These are phyloP conservation scores for Septoria linicola DNA, from an alignment of 2,329 filamentous ascomycete genomes.

Conservation along the genomic window DNA sequence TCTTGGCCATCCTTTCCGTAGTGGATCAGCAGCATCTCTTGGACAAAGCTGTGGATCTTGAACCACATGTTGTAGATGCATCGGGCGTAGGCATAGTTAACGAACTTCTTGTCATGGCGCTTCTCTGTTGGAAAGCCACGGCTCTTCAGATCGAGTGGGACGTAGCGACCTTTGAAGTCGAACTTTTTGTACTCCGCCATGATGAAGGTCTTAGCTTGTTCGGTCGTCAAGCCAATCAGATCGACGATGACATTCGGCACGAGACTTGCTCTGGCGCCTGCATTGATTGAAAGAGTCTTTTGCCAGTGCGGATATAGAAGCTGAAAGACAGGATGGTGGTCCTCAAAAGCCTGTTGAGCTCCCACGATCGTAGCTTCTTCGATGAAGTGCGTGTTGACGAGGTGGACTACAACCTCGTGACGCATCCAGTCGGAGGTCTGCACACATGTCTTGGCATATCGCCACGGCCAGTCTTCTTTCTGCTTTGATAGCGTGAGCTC, in stretches of 20 bases:
- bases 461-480: conserved; percentile 52
- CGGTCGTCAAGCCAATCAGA: conserved; percentile 44
- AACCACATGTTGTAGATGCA: conserved; percentile 50
- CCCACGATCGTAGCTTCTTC: conserved; percentile 27
- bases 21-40: conserved; percentile 22
- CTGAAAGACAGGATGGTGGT: conserved; percentile 48
- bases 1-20: conserved; percentile 37
- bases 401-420: conserved; percentile 48
- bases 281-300: conserved; percentile 53
- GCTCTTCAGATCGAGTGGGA: conserved; percentile 47
- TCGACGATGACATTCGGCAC: conserved; percentile 48
- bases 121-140: conserved; percentile 46
- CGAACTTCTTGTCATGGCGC: conserved; percentile 40
- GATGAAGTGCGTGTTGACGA: conserved; percentile 33
- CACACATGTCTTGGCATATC: conserved; percentile 54
- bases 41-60: conserved; percentile 46
- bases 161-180: conserved; percentile 47
- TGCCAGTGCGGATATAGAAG: conserved; percentile 52
- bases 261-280: conserved; percentile 47
- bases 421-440: conserved; percentile 52
- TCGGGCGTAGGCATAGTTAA: conserved; percentile 52
- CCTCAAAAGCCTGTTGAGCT: conserved; percentile 42
- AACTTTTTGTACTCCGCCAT: conserved; percentile 47
- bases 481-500: conserved; percentile 41
- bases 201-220: conserved; percentile 43